These are phyloP conservation scores for Diutina catenulata DNA, from an alignment of 1,139 yeast genomes.

Conservation along the genomic window DNA sequence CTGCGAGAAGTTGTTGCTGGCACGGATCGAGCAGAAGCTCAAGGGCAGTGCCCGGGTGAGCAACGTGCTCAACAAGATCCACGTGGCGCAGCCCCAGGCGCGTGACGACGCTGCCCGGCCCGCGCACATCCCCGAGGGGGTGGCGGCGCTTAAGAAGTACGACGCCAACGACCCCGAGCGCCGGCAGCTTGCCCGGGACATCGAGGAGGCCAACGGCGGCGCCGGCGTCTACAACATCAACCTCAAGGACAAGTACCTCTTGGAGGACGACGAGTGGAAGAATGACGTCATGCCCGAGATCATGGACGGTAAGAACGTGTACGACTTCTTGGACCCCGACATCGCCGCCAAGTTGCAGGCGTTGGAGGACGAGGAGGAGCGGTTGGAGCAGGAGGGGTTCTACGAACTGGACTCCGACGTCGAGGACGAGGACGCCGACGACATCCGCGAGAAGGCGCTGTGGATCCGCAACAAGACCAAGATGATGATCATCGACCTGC, in stretches of 20 bases:
- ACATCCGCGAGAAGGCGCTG: slow-evolving; percentile 68
- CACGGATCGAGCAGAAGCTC: slow-evolving; percentile 93
- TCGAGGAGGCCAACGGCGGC: slow-evolving; percentile 93
- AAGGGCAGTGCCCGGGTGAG: slow-evolving; percentile 86
- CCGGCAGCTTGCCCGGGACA: slow-evolving; percentile 71
- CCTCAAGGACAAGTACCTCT: slow-evolving; percentile 78
- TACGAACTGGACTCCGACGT: slow-evolving; percentile 82
- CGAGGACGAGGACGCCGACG: slow-evolving; percentile 43
- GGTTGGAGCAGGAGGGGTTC: slow-evolving; percentile 87
- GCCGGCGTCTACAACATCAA: slow-evolving; percentile 96
- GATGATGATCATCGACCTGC: slow-evolving; percentile 80
- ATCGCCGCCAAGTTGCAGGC: slow-evolving; percentile 89
- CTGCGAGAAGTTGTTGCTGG: slow-evolving; percentile 88
- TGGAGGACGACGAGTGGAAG: slow-evolving; percentile 97
- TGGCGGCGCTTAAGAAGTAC: slow-evolving; percentile 46
- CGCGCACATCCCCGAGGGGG: slow-evolving; percentile 74
- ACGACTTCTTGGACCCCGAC: slow-evolving; percentile 94
- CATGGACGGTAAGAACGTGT: slow-evolving; percentile 90
- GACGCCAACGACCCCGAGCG: slow-evolving; percentile 76
- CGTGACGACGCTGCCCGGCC: slow-evolving; percentile 80
- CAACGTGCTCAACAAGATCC: slow-evolving; percentile 87
- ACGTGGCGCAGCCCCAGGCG: slow-evolving; percentile 80
- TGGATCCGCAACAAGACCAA: slow-evolving; percentile 96
- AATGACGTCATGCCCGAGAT: slow-evolving; percentile 95
- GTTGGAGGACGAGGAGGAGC: slow-evolving; percentile 93